Percentiles rank a stretch among this genome's conserved stretches.
phyloP scores from a whole-genome alignment of 257 asterid genomes.

The Solanum gracilifrons region DNA sequence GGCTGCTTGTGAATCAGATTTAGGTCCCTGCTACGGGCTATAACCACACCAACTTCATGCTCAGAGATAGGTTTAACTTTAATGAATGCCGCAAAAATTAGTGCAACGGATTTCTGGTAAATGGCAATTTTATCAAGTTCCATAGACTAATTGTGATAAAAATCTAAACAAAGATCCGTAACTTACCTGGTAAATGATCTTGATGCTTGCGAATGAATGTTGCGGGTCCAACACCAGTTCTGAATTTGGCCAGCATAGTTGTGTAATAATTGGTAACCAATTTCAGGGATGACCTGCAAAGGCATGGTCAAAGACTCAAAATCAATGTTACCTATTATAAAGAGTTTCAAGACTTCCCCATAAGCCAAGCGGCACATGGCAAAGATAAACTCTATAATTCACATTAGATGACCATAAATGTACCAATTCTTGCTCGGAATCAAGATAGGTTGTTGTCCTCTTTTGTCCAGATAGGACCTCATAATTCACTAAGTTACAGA shows the following conservation, averaged over 20 bases:
- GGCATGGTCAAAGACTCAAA: slow-evolving; percentile 3
- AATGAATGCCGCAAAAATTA: neutral
- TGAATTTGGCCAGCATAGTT: slow-evolving; percentile 63
- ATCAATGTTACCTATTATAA: neutral
- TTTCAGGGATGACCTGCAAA: slow-evolving; percentile 72
- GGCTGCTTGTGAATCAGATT: too few relatives aligned
- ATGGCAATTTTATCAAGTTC: neutral
- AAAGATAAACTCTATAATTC: neutral
- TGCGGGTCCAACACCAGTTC: slow-evolving; percentile 90
- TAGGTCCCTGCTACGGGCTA: too few relatives aligned
- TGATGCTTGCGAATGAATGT: slow-evolving; percentile 45
- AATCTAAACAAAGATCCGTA: neutral
- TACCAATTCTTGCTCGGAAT: slow-evolving; percentile 74
- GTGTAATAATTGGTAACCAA: slow-evolving; percentile 73
- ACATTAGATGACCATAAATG: slow-evolving; percentile 5
- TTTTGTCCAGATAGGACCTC: slow-evolving; percentile 77
- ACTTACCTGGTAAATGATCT: slow-evolving; percentile 61
- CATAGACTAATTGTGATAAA: neutral
- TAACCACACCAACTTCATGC: too few relatives aligned
- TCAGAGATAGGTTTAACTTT: neutral
- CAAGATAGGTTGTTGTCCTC: slow-evolving; percentile 57
- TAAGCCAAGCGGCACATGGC: neutral
- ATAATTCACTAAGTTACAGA: neutral
- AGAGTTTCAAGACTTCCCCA: neutral
- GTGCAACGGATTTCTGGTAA: neutral